Base-by-base conservation (phyloP, 1,139 yeast genomes). In the Lodderomyces metapsilosis region DNA sequence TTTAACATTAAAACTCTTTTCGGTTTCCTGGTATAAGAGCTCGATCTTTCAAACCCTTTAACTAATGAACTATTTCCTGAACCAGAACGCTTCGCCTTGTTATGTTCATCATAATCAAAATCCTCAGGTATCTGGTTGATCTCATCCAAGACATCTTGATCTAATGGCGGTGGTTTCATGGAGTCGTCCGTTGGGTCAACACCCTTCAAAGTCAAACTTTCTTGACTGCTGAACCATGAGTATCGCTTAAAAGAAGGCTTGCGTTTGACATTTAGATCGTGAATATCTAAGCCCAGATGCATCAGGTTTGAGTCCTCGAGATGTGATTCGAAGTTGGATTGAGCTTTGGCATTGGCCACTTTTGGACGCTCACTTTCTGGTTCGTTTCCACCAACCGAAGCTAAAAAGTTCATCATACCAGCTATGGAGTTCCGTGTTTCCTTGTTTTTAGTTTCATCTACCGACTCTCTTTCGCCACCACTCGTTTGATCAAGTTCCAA, bases 71-170 rank as follows among this genome's bases (percentile, higher is more conserved):
- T 51, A 4, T 20, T 34, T 10, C 24, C 15, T 5, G 37, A 24
- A 22, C 4, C 12, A 4, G 30, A 5, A 10, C 13, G 11, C 15
- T 21, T 21, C 12, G 13, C 9, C 4, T 17, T 23, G 30, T 23
- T 15, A 11, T 21, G 38, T 9, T 27, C 22, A 6, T 36, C 28
- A 51, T 77, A 78, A 40, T 79, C 81, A 51, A 61, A 80, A 50
- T 80, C 86, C 52, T 78, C 84, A 0, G 86, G 85, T 2, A 80
- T 59, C 36, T 62, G 71, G 50, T 82, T 79, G 20, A 77, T 67
- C 56, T 79, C 84, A 52, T 78, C 84, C 5, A 78, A 48, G 4
- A 64, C 46, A 32, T 69, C 76, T 34, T 66, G 62, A 42, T 71
- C 74, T 30, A 65, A 46, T 1, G 56, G 55, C 36, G 20, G 21